Base-by-base conservation (phyloP, 2,329 filamentous ascomycete species). In the Penicillium sp. region DNA sequence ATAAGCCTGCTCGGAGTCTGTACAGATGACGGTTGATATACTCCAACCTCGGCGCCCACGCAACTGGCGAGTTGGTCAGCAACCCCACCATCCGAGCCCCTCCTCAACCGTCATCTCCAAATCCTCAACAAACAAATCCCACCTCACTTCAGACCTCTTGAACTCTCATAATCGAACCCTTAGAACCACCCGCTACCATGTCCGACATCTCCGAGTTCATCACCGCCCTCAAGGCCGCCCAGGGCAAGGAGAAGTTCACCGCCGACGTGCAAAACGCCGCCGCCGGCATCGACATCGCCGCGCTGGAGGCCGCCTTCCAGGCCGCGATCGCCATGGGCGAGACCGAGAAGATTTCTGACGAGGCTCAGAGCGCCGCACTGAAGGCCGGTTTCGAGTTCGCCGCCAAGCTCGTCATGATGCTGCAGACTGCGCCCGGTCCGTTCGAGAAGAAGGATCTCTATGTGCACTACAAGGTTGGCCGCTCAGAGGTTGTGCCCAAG, bases 381-480 rank as follows among this genome's bases (percentile, higher is more conserved):
- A 33, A 45, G 36, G 37, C 47, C 30, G 60, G 51, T 1, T 63
- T 63, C 29, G 56, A 62, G 48, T 64, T 59, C 35, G 60, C 60
- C 6, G 49, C 56, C 9, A 53, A 54, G 48, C 37, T 60, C 7
- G 55, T 63, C 3, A 59, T 58, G 56, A 54, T 56, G 51, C 43
- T 64, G 23, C 41, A 47, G 29, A 46, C 39, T 30, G 47, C 53
- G 23, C 57, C 59, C 4, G 51, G 45, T 16, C 41, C 43, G 21
- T 43, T 47, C 16, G 59, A 59, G 41, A 58, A 57, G 50, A 42
- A 57, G 48, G 50, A 51, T 23, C 51, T 69, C 28, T 70, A 70
- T 49, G 60, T 60, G 31, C 54, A 68, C 39, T 69, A 59, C 57
- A 70, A 70, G 53, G 54, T 66, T 47, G 60, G 54, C 30, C 56